Evolutionary conservation across 2,329 filamentous ascomycete genomes (phyloP).

Genomic region (Curvularia verruculosa): DNA sequence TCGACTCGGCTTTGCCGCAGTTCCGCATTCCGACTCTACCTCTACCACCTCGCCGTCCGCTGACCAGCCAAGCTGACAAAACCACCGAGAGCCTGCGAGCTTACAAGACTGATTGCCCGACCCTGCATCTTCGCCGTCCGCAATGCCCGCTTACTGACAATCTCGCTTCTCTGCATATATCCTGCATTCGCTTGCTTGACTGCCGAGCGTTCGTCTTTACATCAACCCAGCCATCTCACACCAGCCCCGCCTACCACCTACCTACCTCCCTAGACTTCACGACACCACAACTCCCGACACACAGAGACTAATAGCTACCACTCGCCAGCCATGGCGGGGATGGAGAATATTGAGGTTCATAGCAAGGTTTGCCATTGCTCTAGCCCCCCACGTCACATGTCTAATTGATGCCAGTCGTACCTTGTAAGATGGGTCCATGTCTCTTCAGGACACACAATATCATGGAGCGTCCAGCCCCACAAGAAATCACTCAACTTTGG

Average conservation of each 20-base stretch:
- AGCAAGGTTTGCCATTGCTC: conserved; percentile 74
- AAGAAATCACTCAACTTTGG: conserved; percentile 99
- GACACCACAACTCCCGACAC: neutral
- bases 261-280: neutral
- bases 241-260: conserved; percentile 12
- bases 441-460: conserved; percentile 87
- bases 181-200: conserved; percentile 9
- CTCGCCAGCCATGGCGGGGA: conserved; percentile 73
- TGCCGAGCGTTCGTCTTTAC: conserved; percentile 6
- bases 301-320: neutral
- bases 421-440: conserved; percentile 97
- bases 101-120: neutral
- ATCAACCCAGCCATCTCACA: neutral
- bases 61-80: conserved; percentile 6
- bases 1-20: conserved; percentile 2
- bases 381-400: conserved; percentile 4
- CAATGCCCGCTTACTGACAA: conserved; percentile 9
- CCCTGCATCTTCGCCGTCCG: conserved; percentile 2
- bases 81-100: neutral
- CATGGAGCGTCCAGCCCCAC: conserved; percentile 96
- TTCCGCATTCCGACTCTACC: conserved; percentile 5
- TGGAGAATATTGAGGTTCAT: conserved; percentile 96
- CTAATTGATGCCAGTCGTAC: conserved; percentile 72
- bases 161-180: neutral
- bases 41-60: neutral